A percentile compares a stretch with the other conserved stretches of the same genome.
phyloP scores from a whole-genome alignment of 306 rosid genomes.

The Inga laurina region DNA sequence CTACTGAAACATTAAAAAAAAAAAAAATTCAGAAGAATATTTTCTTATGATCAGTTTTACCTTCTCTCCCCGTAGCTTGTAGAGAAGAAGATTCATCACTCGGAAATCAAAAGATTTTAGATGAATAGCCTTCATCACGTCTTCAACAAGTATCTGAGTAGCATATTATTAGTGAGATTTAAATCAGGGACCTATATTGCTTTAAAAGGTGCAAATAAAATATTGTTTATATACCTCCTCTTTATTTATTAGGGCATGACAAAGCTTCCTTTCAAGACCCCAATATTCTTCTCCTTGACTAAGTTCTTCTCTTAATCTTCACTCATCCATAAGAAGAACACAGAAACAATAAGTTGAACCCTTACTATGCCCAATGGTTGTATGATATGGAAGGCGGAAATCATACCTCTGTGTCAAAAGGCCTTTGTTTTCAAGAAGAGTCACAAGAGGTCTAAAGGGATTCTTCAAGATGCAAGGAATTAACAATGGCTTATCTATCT shows the following conservation, averaged over 20 bases:
- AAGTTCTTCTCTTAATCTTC: constrained; percentile 71
- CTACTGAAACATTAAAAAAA: background rate
- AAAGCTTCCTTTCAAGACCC: constrained; percentile 89
- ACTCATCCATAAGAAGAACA: constrained; percentile 35
- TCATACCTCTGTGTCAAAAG: constrained; percentile 68
- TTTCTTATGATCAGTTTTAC: constrained; percentile 42
- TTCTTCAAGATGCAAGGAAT: constrained; percentile 40
- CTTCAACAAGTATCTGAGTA: constrained; percentile 69
- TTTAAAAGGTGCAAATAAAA: constrained; percentile 8
- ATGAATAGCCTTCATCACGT: constrained; percentile 77
- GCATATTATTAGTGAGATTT: constrained; percentile 32
- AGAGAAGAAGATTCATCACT: constrained; percentile 87
- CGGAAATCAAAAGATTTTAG: constrained; percentile 91
- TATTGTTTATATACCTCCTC: constrained; percentile 54
- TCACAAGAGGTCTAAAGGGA: constrained; percentile 59
- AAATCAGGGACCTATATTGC: background rate
- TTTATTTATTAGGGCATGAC: constrained; percentile 54
- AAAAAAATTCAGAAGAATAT: background rate
- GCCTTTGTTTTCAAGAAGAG: constrained; percentile 53
- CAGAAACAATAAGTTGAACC: constrained; percentile 24
- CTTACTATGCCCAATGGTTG: constrained; percentile 8
- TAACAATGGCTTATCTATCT: constrained; percentile 47
- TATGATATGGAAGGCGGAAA: constrained; percentile 20
- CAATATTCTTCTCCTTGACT: constrained; percentile 82
- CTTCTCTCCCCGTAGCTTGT: constrained; percentile 75